phyloP scores from a whole-genome alignment of 169 alveolate species.

The Plasmodium vivax region DNA sequence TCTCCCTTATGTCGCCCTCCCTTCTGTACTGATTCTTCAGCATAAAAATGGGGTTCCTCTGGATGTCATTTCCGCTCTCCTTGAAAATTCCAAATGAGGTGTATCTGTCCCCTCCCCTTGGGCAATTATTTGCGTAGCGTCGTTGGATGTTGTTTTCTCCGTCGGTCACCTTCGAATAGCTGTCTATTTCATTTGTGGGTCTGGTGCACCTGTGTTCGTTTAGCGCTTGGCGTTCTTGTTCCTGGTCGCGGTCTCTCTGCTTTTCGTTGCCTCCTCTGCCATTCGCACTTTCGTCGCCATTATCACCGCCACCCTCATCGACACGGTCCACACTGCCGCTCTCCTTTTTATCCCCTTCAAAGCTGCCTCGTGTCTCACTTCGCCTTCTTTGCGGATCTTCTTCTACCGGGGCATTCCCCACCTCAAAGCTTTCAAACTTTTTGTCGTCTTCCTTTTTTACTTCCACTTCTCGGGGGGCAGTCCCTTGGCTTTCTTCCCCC shows the following conservation, averaged over 20 bases:
- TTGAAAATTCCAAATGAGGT: background rate
- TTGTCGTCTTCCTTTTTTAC: background rate
- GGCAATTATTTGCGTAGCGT: background rate
- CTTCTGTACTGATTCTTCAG: background rate
- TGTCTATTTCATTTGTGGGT: constrained; percentile 17
- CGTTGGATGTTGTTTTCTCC: background rate
- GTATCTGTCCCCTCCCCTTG: background rate
- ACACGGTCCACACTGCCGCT: background rate
- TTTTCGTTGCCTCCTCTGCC: background rate
- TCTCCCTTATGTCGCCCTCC: background rate
- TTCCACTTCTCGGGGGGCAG: background rate
- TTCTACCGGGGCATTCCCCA: background rate
- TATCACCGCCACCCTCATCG: background rate
- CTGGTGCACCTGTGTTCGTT: background rate
- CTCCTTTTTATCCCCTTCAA: background rate
- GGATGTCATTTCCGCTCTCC: background rate
- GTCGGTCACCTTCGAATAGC: background rate
- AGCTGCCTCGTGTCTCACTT: background rate
- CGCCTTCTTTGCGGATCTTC: background rate
- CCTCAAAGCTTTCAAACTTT: background rate
- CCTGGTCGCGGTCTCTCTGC: background rate
- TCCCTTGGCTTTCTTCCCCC: background rate
- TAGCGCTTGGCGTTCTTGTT: background rate
- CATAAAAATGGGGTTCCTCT: background rate
- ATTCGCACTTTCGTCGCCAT: background rate